Evolutionary conservation across 1,139 yeast species (phyloP).

Genomic region (Meyerozyma athensensis): DNA sequence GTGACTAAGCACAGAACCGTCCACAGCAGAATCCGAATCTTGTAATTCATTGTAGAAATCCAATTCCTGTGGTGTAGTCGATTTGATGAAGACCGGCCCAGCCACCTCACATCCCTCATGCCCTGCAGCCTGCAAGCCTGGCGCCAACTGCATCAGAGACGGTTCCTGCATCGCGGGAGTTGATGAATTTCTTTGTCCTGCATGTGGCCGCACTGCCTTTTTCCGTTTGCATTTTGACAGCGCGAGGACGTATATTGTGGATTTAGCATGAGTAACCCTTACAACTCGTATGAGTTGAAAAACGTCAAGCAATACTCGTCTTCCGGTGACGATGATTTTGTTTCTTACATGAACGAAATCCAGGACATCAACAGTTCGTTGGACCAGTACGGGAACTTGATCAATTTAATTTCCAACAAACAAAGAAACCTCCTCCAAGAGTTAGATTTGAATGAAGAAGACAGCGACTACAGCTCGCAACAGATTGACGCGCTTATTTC

Average conservation of each 20-base stretch:
- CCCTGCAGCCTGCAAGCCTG: slow-evolving; percentile 66
- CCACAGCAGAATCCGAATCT: slow-evolving; percentile 13
- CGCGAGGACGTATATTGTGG: slow-evolving; percentile 1
- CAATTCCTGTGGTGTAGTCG: slow-evolving; percentile 58
- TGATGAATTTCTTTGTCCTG: background rate
- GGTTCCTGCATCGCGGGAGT: background rate
- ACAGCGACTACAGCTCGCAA: slow-evolving; percentile 62
- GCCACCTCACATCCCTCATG: slow-evolving; percentile 75
- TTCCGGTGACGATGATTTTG: slow-evolving; percentile 53
- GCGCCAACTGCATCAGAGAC: background rate
- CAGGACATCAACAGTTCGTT: slow-evolving; percentile 77
- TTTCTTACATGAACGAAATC: slow-evolving; percentile 75
- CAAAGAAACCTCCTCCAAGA: slow-evolving; percentile 84
- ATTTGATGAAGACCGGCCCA: slow-evolving; percentile 71
- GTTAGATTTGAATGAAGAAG: slow-evolving; percentile 68
- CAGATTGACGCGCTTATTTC: slow-evolving; percentile 74
- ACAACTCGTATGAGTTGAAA: slow-evolving; percentile 32
- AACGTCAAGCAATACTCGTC: slow-evolving; percentile 26
- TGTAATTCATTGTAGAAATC: slow-evolving; percentile 54
- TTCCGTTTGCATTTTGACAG: background rate
- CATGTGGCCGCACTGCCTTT: slow-evolving; percentile 2
- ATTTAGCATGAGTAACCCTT: slow-evolving; percentile 21
- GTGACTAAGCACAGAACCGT: slow-evolving; percentile 38
- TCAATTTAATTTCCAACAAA: slow-evolving; percentile 72
- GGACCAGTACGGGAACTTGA: slow-evolving; percentile 71